Percentiles rank a stretch among this genome's conserved stretches.
Conservation (phyloP, 1,284 basidiomycete genomes). For the Moniliophthora roreri region DNA sequence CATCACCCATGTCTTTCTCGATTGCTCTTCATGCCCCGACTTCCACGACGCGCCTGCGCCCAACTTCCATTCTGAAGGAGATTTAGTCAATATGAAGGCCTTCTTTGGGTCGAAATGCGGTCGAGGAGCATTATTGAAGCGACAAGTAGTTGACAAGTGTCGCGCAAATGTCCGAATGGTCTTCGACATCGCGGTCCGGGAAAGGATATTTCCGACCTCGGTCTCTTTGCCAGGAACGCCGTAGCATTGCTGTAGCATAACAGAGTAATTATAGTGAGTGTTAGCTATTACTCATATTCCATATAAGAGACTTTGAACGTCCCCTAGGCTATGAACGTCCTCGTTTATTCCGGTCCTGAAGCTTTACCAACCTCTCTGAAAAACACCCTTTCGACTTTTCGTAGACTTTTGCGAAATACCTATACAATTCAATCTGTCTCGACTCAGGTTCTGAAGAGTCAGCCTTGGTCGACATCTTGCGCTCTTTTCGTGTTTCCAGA, state of each 20-base stretch:
- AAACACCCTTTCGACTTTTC: constrained; percentile 56
- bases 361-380: constrained; percentile 58
- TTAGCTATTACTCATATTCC: too few species aligned
- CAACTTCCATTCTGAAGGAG: constrained; percentile 54
- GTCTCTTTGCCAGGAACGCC: too few species aligned
- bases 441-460: constrained; percentile 52
- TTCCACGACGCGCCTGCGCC: constrained; percentile 44
- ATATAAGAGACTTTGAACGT: too few species aligned
- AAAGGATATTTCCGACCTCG: too few species aligned
- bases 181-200: not conserved
- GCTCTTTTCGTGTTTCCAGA: constrained; percentile 78
- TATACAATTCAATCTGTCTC: constrained; percentile 78
- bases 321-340: constrained; percentile 88
- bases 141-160: not conserved
- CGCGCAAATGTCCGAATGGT: not conserved
- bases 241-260: too few species aligned
- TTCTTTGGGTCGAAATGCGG: constrained; percentile 33
- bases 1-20: constrained; percentile 48
- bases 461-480: constrained; percentile 78
- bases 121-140: constrained; percentile 7
- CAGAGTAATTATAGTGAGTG: too few species aligned
- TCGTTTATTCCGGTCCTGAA: constrained; percentile 78
- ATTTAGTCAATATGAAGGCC: constrained; percentile 40
- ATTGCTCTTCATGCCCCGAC: constrained; percentile 31
- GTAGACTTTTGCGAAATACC: constrained; percentile 62